Percentiles rank a stretch among this genome's conserved stretches.
phyloP scores from a whole-genome alignment of 768 basidiomycete species.

The Dioszegia aurantiaca region DNA sequence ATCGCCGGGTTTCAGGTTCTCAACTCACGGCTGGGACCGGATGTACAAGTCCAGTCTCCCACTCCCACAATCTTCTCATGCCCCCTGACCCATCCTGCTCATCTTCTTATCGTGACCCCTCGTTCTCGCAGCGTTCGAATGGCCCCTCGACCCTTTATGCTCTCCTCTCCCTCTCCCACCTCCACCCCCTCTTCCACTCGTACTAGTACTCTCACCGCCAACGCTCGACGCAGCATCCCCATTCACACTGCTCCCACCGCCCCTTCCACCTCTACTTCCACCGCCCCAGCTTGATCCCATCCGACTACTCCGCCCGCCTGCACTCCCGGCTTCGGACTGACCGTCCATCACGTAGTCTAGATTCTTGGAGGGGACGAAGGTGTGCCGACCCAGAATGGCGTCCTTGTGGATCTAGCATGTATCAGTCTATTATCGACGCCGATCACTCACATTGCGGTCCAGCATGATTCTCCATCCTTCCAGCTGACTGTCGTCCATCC shows the following conservation, averaged over 20 bases:
- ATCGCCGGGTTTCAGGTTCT: too few species aligned
- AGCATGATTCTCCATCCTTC: constrained; percentile 91
- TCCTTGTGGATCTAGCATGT: constrained; percentile 30
- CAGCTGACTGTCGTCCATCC: constrained; percentile 72
- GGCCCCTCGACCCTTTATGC: constrained; percentile 71
- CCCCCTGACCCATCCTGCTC: constrained; percentile 59
- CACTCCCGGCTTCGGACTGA: background rate
- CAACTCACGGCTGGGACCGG: too few species aligned
- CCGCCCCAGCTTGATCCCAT: constrained; percentile 53
- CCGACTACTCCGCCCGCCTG: constrained; percentile 45
- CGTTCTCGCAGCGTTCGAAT: constrained; percentile 71
- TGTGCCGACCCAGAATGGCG: constrained; percentile 37
- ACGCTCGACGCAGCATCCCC: too few species aligned
- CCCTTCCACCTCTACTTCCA: constrained; percentile 52
- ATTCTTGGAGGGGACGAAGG: constrained; percentile 15
- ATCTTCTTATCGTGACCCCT: constrained; percentile 88
- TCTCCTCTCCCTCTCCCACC: constrained; percentile 67
- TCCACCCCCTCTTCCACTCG: constrained; percentile 30
- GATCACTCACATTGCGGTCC: constrained; percentile 70
- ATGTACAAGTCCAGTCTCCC: too few species aligned
- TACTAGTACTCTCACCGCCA: constrained; percentile 35
- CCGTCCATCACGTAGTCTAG: constrained; percentile 11
- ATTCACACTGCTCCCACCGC: too few species aligned
- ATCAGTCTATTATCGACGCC: background rate
- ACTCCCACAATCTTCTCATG: too few species aligned